phyloP scores from a whole-genome alignment of 2,329 filamentous ascomycete genomes.

The Gyromitra esculenta region DNA sequence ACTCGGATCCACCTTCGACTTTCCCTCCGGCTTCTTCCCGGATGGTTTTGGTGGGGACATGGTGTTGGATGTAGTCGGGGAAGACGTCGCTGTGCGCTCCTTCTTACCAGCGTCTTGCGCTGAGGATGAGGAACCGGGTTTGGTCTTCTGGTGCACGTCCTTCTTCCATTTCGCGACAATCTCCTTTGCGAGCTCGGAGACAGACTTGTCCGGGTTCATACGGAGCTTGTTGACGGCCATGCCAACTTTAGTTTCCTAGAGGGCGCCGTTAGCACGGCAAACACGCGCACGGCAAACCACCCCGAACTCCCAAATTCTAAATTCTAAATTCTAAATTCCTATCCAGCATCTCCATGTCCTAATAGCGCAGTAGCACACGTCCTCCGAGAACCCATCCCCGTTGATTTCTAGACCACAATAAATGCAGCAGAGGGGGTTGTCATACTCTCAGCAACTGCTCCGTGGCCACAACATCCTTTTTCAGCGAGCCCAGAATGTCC shows the following conservation, averaged over 20 bases:
- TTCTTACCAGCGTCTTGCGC: slow-evolving; percentile 35
- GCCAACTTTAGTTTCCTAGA: slow-evolving; percentile 83
- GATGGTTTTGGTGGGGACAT: slow-evolving; percentile 64
- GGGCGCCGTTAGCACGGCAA: slow-evolving; percentile 8
- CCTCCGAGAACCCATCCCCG: background rate
- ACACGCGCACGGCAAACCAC: slow-evolving; percentile 4
- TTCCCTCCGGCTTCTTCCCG: slow-evolving; percentile 62
- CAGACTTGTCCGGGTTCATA: slow-evolving; percentile 80
- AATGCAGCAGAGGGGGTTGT: slow-evolving; percentile 53
- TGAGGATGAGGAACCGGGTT: slow-evolving; percentile 50
- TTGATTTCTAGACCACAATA: background rate
- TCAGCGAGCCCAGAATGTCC: slow-evolving; percentile 78
- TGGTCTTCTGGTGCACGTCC: slow-evolving; percentile 70
- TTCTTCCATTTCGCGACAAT: slow-evolving; percentile 90
- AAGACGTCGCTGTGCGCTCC: slow-evolving; percentile 65
- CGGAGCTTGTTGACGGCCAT: slow-evolving; percentile 84
- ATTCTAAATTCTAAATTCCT: background rate
- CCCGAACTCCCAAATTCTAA: background rate
- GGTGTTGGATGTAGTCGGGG: slow-evolving; percentile 64
- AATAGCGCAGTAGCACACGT: background rate
- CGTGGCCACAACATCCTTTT: slow-evolving; percentile 81
- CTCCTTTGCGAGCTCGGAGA: slow-evolving; percentile 78
- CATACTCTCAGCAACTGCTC: slow-evolving; percentile 86
- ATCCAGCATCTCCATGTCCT: background rate
- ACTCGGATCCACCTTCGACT: slow-evolving; percentile 73